Evolutionary conservation across 208 protist species (phyloP), one percentile per base, ranked within the genome.

Genomic region (Crithidia expoeki): DNA sequence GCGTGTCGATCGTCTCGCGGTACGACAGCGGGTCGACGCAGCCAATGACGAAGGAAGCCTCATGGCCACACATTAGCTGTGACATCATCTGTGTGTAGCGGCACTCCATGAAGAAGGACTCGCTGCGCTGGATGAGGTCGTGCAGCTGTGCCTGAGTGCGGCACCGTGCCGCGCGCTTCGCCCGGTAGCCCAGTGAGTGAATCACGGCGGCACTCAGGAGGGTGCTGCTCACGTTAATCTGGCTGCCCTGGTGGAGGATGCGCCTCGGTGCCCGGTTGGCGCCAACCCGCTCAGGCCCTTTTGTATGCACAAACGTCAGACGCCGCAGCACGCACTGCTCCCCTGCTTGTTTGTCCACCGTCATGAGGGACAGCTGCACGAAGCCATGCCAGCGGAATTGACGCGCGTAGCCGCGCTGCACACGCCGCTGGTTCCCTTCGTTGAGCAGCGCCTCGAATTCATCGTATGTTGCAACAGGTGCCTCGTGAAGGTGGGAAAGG

Each of bases 51-150:
- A 96, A 94, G 21, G 76, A 95, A 2, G 89, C 93, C 72, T 94
- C 90, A 56, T 89, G 79, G 17, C 93, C 93, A 70, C 81, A 89
- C 30, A 97, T 77, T 50, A 93, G 78, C 70, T 95, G 89, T 38
- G 93, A 87, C 89, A 97, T 93, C 16, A 97, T 67, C 64, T 93
- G 86, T 27, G 93, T 94, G 79, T 96, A 93, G 40, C 91, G 83
- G 69, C 90, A 95, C 74, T 94, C 89, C 90, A 94, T 96, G 58
- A 97, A 97, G 69, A 97, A 94, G 7, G 89, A 93, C 74, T 95
- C 79, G 74, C 88, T 94, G 36, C 76, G 74, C n/a, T 79, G 63
- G 58, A 95, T 90, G 55, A 97, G 79, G n/a, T 78, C 56, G 71
- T 86, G 84, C 57, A 87, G 79, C 49, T 78, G 73, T 46, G 84